Conservation (phyloP, 164 flowering plant species). For the Aristolochia contorta region DNA sequence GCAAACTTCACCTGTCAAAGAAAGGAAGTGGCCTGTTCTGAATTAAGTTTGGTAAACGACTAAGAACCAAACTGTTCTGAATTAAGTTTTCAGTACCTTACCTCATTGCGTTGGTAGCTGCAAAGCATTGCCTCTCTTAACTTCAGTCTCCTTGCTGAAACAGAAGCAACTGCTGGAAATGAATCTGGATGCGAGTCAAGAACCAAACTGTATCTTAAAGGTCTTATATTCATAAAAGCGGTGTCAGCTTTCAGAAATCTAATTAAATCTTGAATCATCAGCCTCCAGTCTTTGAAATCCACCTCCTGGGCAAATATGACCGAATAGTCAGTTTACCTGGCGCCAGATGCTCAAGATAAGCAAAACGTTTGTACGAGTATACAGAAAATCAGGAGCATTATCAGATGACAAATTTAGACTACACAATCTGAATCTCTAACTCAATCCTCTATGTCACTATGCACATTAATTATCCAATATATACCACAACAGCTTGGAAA, state of each 20-base stretch:
- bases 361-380: no score
- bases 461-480: no score
- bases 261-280: slow-evolving; percentile 68
- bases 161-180: slow-evolving; percentile 30
- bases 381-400: no score
- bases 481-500: no score
- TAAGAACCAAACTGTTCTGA: no score
- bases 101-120: slow-evolving; percentile 90
- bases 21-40: background rate
- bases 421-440: no score
- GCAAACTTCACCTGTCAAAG: slow-evolving; percentile 70
- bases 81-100: slow-evolving; percentile 14
- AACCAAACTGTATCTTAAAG: slow-evolving; percentile 72
- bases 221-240: slow-evolving; percentile 74
- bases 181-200: slow-evolving; percentile 61
- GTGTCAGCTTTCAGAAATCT: slow-evolving; percentile 81
- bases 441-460: no score
- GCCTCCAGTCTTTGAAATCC: slow-evolving; percentile 92
- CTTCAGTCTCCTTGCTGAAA: slow-evolving; percentile 36
- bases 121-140: slow-evolving; percentile 66
- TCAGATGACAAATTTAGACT: no score
- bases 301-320: slow-evolving; percentile 37
- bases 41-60: no score
- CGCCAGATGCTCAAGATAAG: no score
- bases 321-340: no score